Evolutionary conservation across 345 rosid species (phyloP).

Genomic region (Heritiera fomes): DNA sequence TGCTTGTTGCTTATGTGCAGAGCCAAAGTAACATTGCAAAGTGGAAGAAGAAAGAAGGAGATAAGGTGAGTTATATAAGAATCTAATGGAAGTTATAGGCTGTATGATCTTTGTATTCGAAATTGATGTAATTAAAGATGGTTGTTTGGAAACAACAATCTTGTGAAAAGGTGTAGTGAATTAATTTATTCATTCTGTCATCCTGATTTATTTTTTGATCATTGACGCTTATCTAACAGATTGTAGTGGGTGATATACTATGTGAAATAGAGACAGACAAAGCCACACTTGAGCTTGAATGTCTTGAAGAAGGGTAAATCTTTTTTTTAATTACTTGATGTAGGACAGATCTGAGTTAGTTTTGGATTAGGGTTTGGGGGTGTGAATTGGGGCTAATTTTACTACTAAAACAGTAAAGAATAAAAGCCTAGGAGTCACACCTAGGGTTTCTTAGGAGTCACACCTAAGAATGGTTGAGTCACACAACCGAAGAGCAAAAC

Average conservation of each 20-base stretch:
- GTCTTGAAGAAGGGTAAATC: constrained; percentile 92
- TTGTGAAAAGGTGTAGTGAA: constrained; percentile 20
- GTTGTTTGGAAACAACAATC: constrained; percentile 21
- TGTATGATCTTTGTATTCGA: not conserved
- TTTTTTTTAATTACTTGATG: constrained; percentile 24
- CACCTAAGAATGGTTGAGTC: too few relatives aligned
- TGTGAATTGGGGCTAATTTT: too few relatives aligned
- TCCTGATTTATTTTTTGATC: constrained; percentile 29
- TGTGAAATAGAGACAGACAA: constrained; percentile 99
- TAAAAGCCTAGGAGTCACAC: too few relatives aligned
- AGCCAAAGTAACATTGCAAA: constrained; percentile 89
- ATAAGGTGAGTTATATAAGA: constrained; percentile 55
- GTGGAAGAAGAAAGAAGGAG: constrained; percentile 98
- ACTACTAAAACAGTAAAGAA: too few relatives aligned
- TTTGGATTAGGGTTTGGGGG: too few relatives aligned
- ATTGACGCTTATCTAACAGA: constrained; percentile 50
- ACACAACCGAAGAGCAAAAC: too few relatives aligned
- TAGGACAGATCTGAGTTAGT: too few relatives aligned
- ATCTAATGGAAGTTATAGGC: not conserved
- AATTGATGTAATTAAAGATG: constrained; percentile 24
- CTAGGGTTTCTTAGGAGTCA: too few relatives aligned
- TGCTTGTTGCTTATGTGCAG: constrained; percentile 51
- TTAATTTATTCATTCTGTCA: constrained; percentile 24
- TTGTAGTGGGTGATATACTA: constrained; percentile 87
- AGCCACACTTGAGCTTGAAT: constrained; percentile 91